Evolutionary conservation across 2,329 filamentous ascomycete genomes (phyloP), one percentile per base, ranked within the genome.

Genomic region (Neofusicoccum sp.): DNA sequence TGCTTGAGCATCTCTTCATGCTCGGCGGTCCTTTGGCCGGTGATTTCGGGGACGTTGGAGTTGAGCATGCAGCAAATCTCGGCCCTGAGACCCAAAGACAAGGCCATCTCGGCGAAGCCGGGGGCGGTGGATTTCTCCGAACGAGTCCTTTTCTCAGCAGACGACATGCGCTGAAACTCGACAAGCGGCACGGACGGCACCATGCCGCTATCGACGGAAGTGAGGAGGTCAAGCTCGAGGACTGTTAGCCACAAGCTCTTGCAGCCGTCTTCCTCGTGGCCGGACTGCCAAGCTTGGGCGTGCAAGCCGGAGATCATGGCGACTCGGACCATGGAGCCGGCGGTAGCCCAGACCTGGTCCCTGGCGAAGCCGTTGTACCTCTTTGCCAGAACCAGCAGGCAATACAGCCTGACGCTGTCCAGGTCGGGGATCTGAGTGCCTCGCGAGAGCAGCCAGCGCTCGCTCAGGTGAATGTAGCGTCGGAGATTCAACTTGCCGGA

Each of bases 261-360:
- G 12, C 75, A 75, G 69, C 78, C 76, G 61, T 80, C 78, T 0
- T 57, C 64, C 38, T 71, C 66, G 47, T 69, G 79, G 1, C 63
- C 61, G 3, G 71, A 70, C 41, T 76, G 72, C 31, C 73, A 73
- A 1, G 66, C 64, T n/a, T 75, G 73, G 2, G 66, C 71, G 63
- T 79, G 76, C 9, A 79, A 60, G 4, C 78, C 78, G 69, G 78
- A 75, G 9, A 68, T 68, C 66, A 77, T 76, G 12, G 76, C 76
- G n/a, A 70, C 72, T 6, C 77, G 73, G 20, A 78, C 69, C 12
- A 79, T 56, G 0, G 72, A 71, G 2, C 77, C 77, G 2, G 71
- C 54, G 20, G 54, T 58, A 28, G 24, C 36, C 54, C 54, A 58
- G 30, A 48, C 33, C 31, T 58, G 54, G 33, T 58, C 41, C 4